A percentile compares a stretch with the other conserved stretches of the same genome.
phyloP scores from a whole-genome alignment of 73 alveolate genomes.

The Paramecium bursaria region DNA sequence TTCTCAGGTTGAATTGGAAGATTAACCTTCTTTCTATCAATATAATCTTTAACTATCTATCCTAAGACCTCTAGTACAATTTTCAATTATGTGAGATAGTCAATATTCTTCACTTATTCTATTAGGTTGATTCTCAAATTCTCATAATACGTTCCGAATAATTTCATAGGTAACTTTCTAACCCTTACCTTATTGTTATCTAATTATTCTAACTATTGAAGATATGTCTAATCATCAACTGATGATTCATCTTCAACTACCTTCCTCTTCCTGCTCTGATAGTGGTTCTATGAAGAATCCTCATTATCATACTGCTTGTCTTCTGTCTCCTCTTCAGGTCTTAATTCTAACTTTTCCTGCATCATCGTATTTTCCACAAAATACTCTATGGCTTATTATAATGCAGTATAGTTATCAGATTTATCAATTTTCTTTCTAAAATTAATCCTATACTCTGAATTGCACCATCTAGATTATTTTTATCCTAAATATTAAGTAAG shows the following conservation, averaged over 20 bases:
- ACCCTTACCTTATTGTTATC: slow-evolving; percentile 40
- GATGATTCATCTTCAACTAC: slow-evolving; percentile 65
- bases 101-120: background rate
- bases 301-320: slow-evolving; percentile 47
- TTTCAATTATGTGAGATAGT: slow-evolving; percentile 12
- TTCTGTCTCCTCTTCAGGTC: slow-evolving; percentile 44
- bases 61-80: slow-evolving; percentile 26
- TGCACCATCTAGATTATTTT: slow-evolving; percentile 55
- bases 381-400: slow-evolving; percentile 32
- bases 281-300: slow-evolving; percentile 36
- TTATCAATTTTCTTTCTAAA: slow-evolving; percentile 6
- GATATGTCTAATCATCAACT: slow-evolving; percentile 1
- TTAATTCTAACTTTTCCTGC: slow-evolving; percentile 49
- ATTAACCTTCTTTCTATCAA: slow-evolving; percentile 29
- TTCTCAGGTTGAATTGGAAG: background rate
- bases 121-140: background rate
- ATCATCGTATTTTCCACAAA: slow-evolving; percentile 58
- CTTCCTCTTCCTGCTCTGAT: slow-evolving; percentile 33
- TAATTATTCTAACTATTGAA: slow-evolving; percentile 50
- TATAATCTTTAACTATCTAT: slow-evolving; percentile 45
- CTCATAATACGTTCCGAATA: slow-evolving; percentile 52
- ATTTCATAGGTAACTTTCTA: slow-evolving; percentile 51
- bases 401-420: background rate
- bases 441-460: background rate
- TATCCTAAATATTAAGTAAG: slow-evolving; percentile 36